A percentile compares a stretch with the other conserved stretches of the same genome.
phyloP scores from a whole-genome alignment of 306 rosid species.

The Pterocarpus santalinus region DNA sequence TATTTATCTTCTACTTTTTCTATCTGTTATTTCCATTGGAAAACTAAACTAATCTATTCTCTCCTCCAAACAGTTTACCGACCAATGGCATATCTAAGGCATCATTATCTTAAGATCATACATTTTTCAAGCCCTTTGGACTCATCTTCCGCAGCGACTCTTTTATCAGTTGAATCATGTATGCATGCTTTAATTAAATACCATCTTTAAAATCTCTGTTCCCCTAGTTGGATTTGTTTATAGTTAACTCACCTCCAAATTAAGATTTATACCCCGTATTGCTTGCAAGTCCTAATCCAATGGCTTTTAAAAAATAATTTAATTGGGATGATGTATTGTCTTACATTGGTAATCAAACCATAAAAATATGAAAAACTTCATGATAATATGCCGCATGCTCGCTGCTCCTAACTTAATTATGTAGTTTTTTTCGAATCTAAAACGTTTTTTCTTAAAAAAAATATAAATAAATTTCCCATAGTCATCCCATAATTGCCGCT shows the following conservation, averaged over 20 bases:
- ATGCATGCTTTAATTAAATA: conserved; percentile 44
- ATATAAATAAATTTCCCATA: neutral
- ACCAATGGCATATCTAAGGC: conserved; percentile 45
- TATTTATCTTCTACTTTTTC: conserved; percentile 39
- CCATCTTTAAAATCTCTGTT: conserved; percentile 46
- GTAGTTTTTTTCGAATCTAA: neutral
- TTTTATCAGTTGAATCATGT: conserved; percentile 45
- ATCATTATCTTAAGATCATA: conserved; percentile 50
- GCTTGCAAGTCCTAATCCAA: conserved; percentile 56
- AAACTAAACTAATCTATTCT: conserved; percentile 6
- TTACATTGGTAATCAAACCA: conserved; percentile 35
- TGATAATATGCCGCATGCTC: conserved; percentile 38
- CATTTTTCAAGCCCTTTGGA: conserved; percentile 39
- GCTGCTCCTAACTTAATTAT: conserved; percentile 8
- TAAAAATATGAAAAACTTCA: neutral
- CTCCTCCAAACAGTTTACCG: conserved; percentile 43
- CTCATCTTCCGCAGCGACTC: conserved; percentile 48
- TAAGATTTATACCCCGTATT: conserved; percentile 41
- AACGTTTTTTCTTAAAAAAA: conserved; percentile 2
- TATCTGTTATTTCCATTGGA: conserved; percentile 38
- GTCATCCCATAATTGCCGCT: conserved; percentile 41
- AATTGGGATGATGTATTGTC: conserved; percentile 35
- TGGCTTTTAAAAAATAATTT: conserved; percentile 43
- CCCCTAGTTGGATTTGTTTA: conserved; percentile 61
- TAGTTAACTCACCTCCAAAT: conserved; percentile 45